Percentiles rank a stretch among this genome's conserved stretches.
These are phyloP conservation scores for Lineolata rhizophorae DNA, from an alignment of 495 filamentous ascomycete genomes.

Conservation along the genomic window DNA sequence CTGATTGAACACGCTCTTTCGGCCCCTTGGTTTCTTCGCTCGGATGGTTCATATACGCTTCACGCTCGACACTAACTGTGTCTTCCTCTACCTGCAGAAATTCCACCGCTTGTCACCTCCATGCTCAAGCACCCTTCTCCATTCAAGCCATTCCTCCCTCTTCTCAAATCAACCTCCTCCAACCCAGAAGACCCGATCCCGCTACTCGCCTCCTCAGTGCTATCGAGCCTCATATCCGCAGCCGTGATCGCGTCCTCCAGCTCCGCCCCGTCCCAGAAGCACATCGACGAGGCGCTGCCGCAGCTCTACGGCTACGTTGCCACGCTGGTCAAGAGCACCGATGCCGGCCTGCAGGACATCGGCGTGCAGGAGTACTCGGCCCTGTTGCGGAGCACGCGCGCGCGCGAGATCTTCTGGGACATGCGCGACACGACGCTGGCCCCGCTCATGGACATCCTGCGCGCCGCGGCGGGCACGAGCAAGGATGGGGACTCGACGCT, in stretches of 20 bases:
- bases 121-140: constrained; percentile 56
- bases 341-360: constrained; percentile 83
- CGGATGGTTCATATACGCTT: too few relatives aligned
- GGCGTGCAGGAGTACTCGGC: constrained; percentile 80
- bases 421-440: constrained; percentile 61
- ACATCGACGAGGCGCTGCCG: constrained; percentile 54
- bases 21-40: too few relatives aligned
- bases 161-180: constrained; percentile 49
- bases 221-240: constrained; percentile 58
- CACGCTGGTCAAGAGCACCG: constrained; percentile 55
- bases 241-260: constrained; percentile 37
- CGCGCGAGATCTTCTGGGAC: constrained; percentile 75
- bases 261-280: constrained; percentile 22
- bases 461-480: constrained; percentile 38
- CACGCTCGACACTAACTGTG: too few relatives aligned
- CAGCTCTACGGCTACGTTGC: constrained; percentile 71
- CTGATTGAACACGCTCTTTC: too few relatives aligned
- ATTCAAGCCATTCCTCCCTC: constrained; percentile 67
- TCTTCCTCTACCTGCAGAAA: constrained; percentile 34
- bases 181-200: constrained; percentile 74
- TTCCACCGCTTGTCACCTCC: constrained; percentile 50
- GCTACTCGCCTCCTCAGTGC: constrained; percentile 70
- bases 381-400: constrained; percentile 49
- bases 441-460: constrained; percentile 66
- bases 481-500: constrained; percentile 47